These are phyloP conservation scores for Tolypocladium album DNA, from an alignment of 2,329 filamentous ascomycete genomes.

Conservation along the genomic window DNA sequence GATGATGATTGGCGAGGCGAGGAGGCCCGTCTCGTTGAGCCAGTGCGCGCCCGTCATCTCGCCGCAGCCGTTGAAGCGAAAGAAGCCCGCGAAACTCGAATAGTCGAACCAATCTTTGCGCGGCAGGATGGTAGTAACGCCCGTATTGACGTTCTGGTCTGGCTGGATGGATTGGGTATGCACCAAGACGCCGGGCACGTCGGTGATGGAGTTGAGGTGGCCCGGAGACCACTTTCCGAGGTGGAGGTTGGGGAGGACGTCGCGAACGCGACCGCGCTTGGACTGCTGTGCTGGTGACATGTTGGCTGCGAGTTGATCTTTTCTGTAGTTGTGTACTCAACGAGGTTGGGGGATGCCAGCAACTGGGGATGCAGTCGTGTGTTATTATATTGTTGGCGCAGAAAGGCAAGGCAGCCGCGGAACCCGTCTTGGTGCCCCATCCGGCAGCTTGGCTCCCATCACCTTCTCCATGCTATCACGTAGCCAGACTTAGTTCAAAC, in stretches of 20 bases:
- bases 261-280: constrained; percentile 24
- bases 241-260: constrained; percentile 31
- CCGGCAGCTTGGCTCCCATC: background rate
- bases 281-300: background rate
- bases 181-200: constrained; percentile 36
- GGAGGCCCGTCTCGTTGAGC: constrained; percentile 49
- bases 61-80: constrained; percentile 54
- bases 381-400: background rate
- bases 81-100: constrained; percentile 38
- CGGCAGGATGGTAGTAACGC: constrained; percentile 38
- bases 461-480: background rate
- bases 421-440: background rate
- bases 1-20: constrained; percentile 48
- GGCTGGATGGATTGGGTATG: constrained; percentile 30
- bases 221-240: constrained; percentile 33
- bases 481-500: background rate
- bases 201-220: constrained; percentile 37
- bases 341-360: background rate
- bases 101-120: constrained; percentile 31
- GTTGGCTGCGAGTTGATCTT: background rate
- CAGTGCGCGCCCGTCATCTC: constrained; percentile 52
- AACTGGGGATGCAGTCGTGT: background rate
- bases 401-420: no score
- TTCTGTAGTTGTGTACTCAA: background rate
- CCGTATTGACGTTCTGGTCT: constrained; percentile 31